Evolutionary conservation across 768 basidiomycete genomes (phyloP).

Genomic region (Imleria badia): DNA sequence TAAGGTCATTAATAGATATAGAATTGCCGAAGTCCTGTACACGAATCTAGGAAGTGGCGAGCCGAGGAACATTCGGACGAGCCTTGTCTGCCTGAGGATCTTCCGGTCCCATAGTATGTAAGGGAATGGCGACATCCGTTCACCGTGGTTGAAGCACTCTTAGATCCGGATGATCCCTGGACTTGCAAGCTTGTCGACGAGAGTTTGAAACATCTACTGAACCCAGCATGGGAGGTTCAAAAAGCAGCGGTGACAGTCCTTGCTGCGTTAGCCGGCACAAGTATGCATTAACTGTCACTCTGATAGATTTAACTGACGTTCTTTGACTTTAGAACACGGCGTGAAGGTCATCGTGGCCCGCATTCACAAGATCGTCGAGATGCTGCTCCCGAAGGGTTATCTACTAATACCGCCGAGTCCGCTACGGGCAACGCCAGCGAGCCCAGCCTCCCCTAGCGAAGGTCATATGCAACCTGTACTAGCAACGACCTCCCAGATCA

Average conservation of each 20-base stretch:
- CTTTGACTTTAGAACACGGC: too few species aligned
- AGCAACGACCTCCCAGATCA: not conserved
- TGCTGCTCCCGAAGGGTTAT: too few species aligned
- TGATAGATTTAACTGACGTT: too few species aligned
- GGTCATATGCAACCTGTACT: too few species aligned
- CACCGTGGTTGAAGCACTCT: not conserved
- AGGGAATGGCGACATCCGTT: not conserved
- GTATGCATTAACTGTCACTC: too few species aligned
- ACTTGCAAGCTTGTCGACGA: constrained; percentile 6
- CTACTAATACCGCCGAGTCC: not conserved
- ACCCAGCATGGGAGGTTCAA: too few species aligned
- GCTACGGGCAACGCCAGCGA: not conserved
- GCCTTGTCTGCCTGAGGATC: constrained; percentile 20
- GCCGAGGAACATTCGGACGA: constrained; percentile 14
- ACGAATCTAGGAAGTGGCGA: constrained; percentile 10
- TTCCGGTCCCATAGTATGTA: constrained; percentile 14
- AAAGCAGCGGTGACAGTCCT: not conserved
- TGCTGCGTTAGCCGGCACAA: constrained; percentile 11
- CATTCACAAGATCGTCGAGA: too few species aligned
- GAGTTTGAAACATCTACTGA: not conserved
- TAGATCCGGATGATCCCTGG: constrained; percentile 7
- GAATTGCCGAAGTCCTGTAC: constrained; percentile 12
- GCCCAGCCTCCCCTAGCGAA: not conserved
- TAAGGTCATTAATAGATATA: constrained; percentile 2
- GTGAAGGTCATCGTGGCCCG: too few species aligned